Base-by-base conservation (phyloP, 1,139 yeast species). In the Pichia sp. region DNA sequence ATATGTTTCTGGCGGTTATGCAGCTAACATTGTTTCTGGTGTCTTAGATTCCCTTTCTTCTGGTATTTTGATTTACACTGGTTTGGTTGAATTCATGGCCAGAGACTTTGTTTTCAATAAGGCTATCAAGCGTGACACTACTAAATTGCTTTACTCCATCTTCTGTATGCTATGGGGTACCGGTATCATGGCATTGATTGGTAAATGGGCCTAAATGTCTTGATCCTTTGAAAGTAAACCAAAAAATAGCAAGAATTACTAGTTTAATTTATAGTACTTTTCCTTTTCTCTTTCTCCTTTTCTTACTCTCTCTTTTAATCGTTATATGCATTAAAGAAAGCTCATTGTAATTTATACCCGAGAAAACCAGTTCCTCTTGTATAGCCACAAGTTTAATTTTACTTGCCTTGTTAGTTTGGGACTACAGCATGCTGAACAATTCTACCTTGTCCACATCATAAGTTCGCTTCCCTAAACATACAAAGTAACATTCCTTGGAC, bases 71-170 rank as follows among this genome's bases (percentile, higher is more conserved):
- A 71, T 90, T 42, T 90, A 90, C 72, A 87, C 95, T 26, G 95
- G 95, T 62, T 73, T 90, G 57, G 92, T 90, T 19, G 97, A 90
- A 71, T 76, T 90, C 63, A 79, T 90, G 81, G 96, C 95, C 3
- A 90, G 87, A 65, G 97, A 90, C 67, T 90, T 90, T 70, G 75
- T 90, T 64, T 62, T 89, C 41, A 79, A 87, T 32, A 78, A 79
- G 55, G 83, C 82, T 63, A 80, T 81, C 64, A 77, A 81, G 64
- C 70, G 66, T 56, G 62, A 71, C 69, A 59, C 71, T 75, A 49
- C n/a, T 3, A 48, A 57, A 47, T 76, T 75, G 54, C 66, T 75
- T 54, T 76, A 53, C 59, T 71, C 68, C 26, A 68, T 64, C 51
- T 68, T 48, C 68, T 86, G 82, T 76, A 85, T 65, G 68, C 26